These are phyloP conservation scores for Vitis labrusca DNA, from an alignment of 164 flowering plant genomes.

Conservation along the genomic window DNA sequence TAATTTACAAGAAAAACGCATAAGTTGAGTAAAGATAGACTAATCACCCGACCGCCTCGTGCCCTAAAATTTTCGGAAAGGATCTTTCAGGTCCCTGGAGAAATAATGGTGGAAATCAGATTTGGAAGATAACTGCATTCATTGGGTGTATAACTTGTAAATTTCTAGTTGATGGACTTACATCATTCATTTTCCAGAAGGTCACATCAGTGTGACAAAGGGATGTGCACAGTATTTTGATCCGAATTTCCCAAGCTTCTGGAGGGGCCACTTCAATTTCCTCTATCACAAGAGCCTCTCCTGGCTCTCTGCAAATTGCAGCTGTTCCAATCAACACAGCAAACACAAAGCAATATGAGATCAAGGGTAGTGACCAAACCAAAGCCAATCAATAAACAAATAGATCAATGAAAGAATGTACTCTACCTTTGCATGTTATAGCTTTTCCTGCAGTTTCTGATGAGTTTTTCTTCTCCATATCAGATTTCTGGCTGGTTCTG, in stretches of 20 bases:
- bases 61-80: slow-evolving; percentile 64
- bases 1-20: neutral
- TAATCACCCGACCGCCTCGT: slow-evolving; percentile 69
- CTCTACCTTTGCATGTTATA: slow-evolving; percentile 35
- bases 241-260: slow-evolving; percentile 51
- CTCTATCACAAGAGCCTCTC: slow-evolving; percentile 54
- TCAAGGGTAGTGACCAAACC: neutral
- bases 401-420: neutral
- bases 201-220: slow-evolving; percentile 63
- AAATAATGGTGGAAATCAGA: neutral
- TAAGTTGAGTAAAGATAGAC: neutral
- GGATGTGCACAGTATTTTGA: slow-evolving; percentile 62
- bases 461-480: slow-evolving; percentile 8
- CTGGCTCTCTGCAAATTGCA: slow-evolving; percentile 50
- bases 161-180: neutral
- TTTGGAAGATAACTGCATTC: no score
- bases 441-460: slow-evolving; percentile 21
- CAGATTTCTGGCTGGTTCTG: no score
- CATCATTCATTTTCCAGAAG: slow-evolving; percentile 45
- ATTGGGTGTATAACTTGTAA: no score
- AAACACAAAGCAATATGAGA: neutral
- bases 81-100: slow-evolving; percentile 28
- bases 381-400: neutral
- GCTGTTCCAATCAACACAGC: slow-evolving; percentile 27
- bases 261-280: slow-evolving; percentile 68